A percentile compares a stretch with the other conserved stretches of the same genome.
These are phyloP conservation scores for Xylariaceae sp. DNA, from an alignment of 2,329 filamentous ascomycete species.

Conservation along the genomic window DNA sequence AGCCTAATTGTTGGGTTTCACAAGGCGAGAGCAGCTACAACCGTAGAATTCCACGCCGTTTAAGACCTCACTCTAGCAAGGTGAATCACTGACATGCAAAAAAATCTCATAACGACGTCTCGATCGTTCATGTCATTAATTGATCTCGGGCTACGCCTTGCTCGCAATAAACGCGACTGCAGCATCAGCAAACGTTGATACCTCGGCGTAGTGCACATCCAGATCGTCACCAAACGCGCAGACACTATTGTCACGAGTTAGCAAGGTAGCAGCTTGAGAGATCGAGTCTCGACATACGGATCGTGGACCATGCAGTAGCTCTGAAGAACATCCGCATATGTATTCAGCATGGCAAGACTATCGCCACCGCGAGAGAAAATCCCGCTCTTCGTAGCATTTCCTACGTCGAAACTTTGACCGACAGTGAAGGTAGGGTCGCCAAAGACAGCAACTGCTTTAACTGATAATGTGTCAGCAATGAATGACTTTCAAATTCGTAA, in stretches of 20 bases:
- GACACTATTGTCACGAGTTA: background rate
- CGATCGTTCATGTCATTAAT: too few relatives aligned
- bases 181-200: background rate
- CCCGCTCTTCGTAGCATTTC: conserved; percentile 13
- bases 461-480: conserved; percentile 4
- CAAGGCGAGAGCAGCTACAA: too few relatives aligned
- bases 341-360: conserved; percentile 11
- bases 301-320: conserved; percentile 16
- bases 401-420: conserved; percentile 15
- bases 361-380: conserved; percentile 17
- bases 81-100: too few relatives aligned
- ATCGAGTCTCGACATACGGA: background rate
- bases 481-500: background rate
- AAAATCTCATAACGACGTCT: too few relatives aligned
- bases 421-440: conserved; percentile 16
- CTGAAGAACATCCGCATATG: conserved; percentile 6
- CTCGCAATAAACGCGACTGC: background rate
- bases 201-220: background rate
- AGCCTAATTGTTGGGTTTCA: too few relatives aligned
- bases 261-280: background rate
- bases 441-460: conserved; percentile 10
- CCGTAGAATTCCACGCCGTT: too few relatives aligned
- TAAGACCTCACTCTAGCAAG: too few relatives aligned
- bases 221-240: background rate
- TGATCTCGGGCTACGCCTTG: background rate